A percentile compares a stretch with the other conserved stretches of the same genome.
Conservation (phyloP, 306 rosid genomes). For the Casuarina glauca region DNA sequence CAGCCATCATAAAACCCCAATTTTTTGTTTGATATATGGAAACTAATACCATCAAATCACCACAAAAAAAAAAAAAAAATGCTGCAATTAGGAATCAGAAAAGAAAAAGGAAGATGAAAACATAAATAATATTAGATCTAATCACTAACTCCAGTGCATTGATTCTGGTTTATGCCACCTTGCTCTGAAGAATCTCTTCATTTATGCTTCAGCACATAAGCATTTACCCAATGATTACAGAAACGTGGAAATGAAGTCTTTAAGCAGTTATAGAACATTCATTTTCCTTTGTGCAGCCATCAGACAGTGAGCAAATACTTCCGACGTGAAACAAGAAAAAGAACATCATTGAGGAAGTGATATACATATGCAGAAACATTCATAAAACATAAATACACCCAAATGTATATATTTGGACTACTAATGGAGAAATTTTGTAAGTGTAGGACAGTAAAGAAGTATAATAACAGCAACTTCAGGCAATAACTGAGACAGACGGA, state of each 20-base stretch:
- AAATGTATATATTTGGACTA: neutral
- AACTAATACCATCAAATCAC: neutral
- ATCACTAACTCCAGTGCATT: neutral
- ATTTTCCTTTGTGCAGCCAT: neutral
- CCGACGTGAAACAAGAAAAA: neutral
- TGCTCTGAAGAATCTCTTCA: neutral
- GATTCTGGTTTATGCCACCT: neutral
- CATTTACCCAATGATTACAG: neutral
- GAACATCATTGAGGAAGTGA: neutral
- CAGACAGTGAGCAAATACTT: neutral
- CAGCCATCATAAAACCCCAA: neutral
- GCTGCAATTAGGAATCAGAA: neutral
- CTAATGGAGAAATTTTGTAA: neutral
- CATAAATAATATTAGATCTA: neutral
- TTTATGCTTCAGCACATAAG: neutral
- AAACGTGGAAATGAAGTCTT: neutral
- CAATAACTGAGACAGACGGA: neutral
- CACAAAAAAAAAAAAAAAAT: neutral
- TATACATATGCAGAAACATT: neutral
- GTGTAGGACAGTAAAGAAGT: conserved; percentile 1
- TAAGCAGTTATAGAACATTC: neutral
- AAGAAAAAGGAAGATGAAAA: neutral
- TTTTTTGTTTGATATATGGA: neutral
- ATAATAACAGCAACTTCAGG: neutral
- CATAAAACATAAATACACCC: too few species aligned